A percentile compares a stretch with the other conserved stretches of the same genome.
These are phyloP conservation scores for Venturia nashicola DNA, from an alignment of 2,329 filamentous ascomycete species.

Conservation along the genomic window DNA sequence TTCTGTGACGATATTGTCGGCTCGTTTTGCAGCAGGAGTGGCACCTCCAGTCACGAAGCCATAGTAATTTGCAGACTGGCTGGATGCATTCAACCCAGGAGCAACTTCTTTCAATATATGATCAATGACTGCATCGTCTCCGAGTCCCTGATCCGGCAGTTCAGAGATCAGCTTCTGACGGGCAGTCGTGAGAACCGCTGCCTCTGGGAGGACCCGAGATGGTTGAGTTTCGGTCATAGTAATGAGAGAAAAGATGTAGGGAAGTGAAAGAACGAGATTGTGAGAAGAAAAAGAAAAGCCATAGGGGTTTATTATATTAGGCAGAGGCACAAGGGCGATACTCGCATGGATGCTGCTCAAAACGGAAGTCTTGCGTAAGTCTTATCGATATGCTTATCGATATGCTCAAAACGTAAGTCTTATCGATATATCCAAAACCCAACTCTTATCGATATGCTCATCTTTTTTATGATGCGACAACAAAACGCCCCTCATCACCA, in stretches of 20 bases:
- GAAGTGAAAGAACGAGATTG: not conserved
- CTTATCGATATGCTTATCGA: not conserved
- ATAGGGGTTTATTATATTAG: no score
- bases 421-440: no score
- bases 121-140: constrained; percentile 27
- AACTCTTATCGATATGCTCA: not conserved
- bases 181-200: constrained; percentile 18
- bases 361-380: no score
- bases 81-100: constrained; percentile 53
- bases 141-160: constrained; percentile 30
- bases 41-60: constrained; percentile 79
- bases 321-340: no score
- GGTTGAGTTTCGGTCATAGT: not conserved
- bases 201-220: constrained; percentile 23
- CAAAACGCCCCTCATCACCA: not conserved
- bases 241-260: not conserved
- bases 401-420: not conserved
- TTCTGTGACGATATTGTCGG: constrained; percentile 70
- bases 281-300: not conserved
- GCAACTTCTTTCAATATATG: constrained; percentile 35
- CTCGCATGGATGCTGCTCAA: not conserved
- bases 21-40: constrained; percentile 67
- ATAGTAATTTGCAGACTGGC: constrained; percentile 50
- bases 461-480: no score
- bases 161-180: constrained; percentile 22